These are phyloP conservation scores for Zizania latifolia DNA, from an alignment of 176 grass and related monocot genomes.

Conservation along the genomic window DNA sequence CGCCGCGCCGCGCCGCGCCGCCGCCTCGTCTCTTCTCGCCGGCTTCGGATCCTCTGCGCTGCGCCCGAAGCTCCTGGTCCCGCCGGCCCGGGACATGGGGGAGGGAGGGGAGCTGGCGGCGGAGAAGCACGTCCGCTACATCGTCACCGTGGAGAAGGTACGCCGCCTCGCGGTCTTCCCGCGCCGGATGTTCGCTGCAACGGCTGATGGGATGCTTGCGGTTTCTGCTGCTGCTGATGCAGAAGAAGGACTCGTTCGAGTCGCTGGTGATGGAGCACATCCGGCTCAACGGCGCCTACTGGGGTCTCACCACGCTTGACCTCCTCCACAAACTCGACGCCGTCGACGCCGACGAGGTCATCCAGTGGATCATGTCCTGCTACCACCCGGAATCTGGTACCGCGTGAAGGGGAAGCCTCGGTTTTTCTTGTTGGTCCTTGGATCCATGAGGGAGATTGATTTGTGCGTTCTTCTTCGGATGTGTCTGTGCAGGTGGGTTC, in stretches of 20 bases:
- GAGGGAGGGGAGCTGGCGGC: conserved; percentile 41
- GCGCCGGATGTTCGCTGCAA: background rate
- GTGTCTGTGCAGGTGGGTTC: conserved; percentile 61
- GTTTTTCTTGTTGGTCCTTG: background rate
- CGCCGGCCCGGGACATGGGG: background rate
- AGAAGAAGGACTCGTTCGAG: conserved; percentile 87
- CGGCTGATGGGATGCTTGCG: background rate
- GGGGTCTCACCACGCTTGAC: conserved; percentile 85
- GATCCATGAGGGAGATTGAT: background rate
- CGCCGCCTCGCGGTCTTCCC: background rate
- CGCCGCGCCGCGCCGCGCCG: background rate
- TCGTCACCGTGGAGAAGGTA: conserved; percentile 89
- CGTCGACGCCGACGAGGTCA: conserved; percentile 58
- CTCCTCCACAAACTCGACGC: conserved; percentile 69
- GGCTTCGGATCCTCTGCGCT: background rate
- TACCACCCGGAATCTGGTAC: conserved; percentile 70
- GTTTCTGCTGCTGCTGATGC: background rate
- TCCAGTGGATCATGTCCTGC: conserved; percentile 79
- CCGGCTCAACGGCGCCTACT: conserved; percentile 77
- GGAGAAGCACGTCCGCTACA: conserved; percentile 73
- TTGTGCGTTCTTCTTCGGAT: background rate
- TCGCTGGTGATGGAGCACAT: conserved; percentile 85
- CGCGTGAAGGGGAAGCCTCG: background rate
- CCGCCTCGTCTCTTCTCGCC: background rate
- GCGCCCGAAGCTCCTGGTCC: background rate